These are phyloP conservation scores for Paralagenidium karlingii DNA, from an alignment of 352 stramenopile species.

Conservation along the genomic window DNA sequence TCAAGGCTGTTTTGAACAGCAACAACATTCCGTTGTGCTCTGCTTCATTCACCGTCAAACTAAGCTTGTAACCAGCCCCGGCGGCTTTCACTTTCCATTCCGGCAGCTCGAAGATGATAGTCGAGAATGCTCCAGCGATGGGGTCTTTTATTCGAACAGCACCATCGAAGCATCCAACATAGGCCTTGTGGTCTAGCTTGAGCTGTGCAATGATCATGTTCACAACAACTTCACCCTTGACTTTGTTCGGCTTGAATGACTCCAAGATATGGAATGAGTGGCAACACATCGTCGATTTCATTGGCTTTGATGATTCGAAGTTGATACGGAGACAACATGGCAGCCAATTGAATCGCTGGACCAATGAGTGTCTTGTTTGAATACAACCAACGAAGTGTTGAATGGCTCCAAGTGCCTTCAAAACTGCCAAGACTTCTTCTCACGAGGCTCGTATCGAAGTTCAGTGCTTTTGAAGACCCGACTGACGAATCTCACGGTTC, in stretches of 20 bases:
- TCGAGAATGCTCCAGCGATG: too few species aligned
- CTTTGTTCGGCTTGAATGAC: conserved; percentile 3
- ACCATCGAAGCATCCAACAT: conserved; percentile 3
- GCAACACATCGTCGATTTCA: background rate
- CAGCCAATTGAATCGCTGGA: background rate
- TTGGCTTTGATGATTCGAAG: background rate
- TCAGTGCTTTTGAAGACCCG: background rate
- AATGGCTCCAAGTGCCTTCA: too few species aligned
- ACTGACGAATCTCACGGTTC: background rate
- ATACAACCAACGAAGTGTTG: too few species aligned
- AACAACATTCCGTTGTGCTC: conserved; percentile 1
- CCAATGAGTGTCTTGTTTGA: background rate
- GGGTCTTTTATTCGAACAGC: conserved; percentile 1
- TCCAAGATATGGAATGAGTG: conserved; percentile 1
- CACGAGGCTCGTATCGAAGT: background rate
- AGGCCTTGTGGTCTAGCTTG: background rate
- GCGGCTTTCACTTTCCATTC: too few species aligned
- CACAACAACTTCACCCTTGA: background rate
- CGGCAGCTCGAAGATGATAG: too few species aligned
- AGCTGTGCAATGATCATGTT: conserved; percentile 5
- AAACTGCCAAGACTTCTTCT: conserved; percentile 2
- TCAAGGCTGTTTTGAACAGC: background rate
- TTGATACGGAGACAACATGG: conserved; percentile 1
- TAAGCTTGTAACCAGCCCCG: background rate
- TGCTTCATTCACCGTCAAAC: conserved; percentile 1